A percentile compares a stretch with the other conserved stretches of the same genome.
Evolutionary conservation across 2,329 filamentous ascomycete genomes (phyloP).

Genomic region (Cryphonectria carpinicola): DNA sequence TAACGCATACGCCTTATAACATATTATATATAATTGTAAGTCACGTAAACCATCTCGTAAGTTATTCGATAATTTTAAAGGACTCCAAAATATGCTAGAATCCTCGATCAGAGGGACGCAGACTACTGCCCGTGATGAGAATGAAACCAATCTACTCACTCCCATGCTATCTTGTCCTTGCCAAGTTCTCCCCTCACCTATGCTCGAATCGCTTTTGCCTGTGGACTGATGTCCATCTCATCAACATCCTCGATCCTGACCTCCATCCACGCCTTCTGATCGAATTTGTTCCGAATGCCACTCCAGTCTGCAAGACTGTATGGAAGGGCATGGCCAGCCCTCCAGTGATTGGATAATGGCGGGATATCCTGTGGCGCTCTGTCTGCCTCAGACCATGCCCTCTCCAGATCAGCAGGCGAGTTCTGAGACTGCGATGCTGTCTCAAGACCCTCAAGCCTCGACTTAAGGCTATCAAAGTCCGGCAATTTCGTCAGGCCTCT

Average conservation of each 20-base stretch:
- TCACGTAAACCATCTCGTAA: too few relatives aligned
- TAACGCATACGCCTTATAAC: too few relatives aligned
- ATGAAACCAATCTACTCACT: background rate
- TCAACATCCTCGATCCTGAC: slow-evolving; percentile 18
- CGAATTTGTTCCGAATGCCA: slow-evolving; percentile 15
- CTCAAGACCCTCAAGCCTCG: slow-evolving; percentile 15
- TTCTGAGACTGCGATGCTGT: background rate
- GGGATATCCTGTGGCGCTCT: slow-evolving; percentile 14
- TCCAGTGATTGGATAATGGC: slow-evolving; percentile 24
- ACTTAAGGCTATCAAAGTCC: slow-evolving; percentile 24
- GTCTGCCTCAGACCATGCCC: background rate
- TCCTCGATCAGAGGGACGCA: background rate
- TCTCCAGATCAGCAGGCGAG: background rate
- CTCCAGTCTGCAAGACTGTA: slow-evolving; percentile 25
- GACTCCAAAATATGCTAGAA: background rate
- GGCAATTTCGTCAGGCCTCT: slow-evolving; percentile 20
- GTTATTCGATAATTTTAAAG: too few relatives aligned
- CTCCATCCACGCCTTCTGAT: slow-evolving; percentile 26
- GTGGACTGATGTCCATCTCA: slow-evolving; percentile 10
- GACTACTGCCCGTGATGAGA: background rate
- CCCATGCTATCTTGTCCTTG: background rate
- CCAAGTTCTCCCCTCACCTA: background rate
- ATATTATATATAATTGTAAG: too few relatives aligned
- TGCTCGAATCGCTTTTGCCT: slow-evolving; percentile 15
- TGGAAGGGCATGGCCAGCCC: slow-evolving; percentile 25